Base-by-base conservation (phyloP, 2,329 filamentous ascomycete species). In the Fusarium longipes region DNA sequence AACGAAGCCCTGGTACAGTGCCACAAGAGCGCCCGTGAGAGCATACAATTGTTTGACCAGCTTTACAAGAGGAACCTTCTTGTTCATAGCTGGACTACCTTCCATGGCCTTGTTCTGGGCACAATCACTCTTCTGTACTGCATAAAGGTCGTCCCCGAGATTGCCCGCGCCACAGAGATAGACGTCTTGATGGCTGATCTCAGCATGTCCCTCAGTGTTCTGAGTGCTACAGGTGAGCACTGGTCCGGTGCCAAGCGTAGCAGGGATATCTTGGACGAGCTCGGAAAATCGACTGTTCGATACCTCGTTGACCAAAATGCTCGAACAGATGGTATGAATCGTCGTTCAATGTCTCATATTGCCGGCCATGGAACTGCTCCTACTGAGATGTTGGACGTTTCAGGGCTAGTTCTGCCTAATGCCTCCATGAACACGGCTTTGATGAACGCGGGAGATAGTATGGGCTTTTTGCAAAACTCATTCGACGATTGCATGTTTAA, bases 81-180 rank as follows among this genome's bases (percentile, higher is more conserved):
- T 0, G 73, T 82, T 1, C 82, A 86, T 54, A 82, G 77, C 25
- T 84, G 84, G 78, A 76, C 81, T 0, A 82, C 80, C 0, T 80
- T 86, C 11, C 82, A 87, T 56, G 80, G 82, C 0, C 71, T 84
- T 1, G 81, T 85, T 1, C 73, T 86, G 3, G 78, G 80, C 9
- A 82, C 81, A 0, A 77, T 86, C 11, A 83, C 84, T 0, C 79
- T 86, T 65, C 73, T 87, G 1, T 84, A 86, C 65, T 84, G 82
- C 43, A 78, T 86, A 39, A 82, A 83, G 68, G 79, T 78, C 7
- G 76, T 84, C 0, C 79, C 82, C 0, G 73, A 78, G 4, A 76
- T 84, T 18, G 77, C 81, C 1, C 71, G 72, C 1, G 70, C 73
- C 2, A 77, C 78, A 1, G 76, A 80, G 5, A 55, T 80, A 4